Percentiles rank a stretch among this genome's conserved stretches.
phyloP scores from a whole-genome alignment of 2,329 filamentous ascomycete genomes.

The Aspergillus sp. region DNA sequence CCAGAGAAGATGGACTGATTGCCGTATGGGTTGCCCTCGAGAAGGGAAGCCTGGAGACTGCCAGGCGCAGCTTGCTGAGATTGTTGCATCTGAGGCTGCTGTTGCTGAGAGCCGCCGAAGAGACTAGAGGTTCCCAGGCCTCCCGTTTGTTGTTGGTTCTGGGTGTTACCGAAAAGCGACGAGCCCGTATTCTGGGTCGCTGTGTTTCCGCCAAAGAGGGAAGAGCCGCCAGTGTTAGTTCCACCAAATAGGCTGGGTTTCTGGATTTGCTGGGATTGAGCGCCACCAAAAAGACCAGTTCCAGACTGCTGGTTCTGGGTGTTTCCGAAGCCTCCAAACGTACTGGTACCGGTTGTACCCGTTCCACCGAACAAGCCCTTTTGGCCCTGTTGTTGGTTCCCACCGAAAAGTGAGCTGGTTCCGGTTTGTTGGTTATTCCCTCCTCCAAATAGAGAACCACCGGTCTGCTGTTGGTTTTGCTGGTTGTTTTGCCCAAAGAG shows the following conservation, averaged over 20 bases:
- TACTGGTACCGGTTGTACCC: slow-evolving; percentile 30
- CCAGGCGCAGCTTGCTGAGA: slow-evolving; percentile 46
- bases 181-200: slow-evolving; percentile 41
- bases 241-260: slow-evolving; percentile 62
- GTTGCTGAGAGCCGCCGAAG: slow-evolving; percentile 59
- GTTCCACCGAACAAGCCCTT: slow-evolving; percentile 48
- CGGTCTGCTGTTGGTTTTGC: slow-evolving; percentile 38
- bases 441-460: slow-evolving; percentile 52
- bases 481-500: slow-evolving; percentile 47
- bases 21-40: slow-evolving; percentile 86
- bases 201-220: slow-evolving; percentile 49
- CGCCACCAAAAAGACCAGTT: slow-evolving; percentile 49
- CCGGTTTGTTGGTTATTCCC: slow-evolving; percentile 38
- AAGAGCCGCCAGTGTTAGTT: slow-evolving; percentile 47
- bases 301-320: slow-evolving; percentile 48
- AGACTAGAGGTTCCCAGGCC: slow-evolving; percentile 48
- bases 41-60: slow-evolving; percentile 74
- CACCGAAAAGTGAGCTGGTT: slow-evolving; percentile 41
- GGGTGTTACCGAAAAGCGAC: slow-evolving; percentile 63
- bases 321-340: slow-evolving; percentile 48
- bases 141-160: slow-evolving; percentile 38
- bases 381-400: slow-evolving; percentile 39
- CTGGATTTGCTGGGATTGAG: slow-evolving; percentile 56
- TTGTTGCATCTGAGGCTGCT: slow-evolving; percentile 55
- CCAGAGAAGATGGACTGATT: slow-evolving; percentile 83